Evolutionary conservation across 179 eudicot species (phyloP), one percentile per base, ranked within the genome.

Genomic region (Patellifolia procumbens): DNA sequence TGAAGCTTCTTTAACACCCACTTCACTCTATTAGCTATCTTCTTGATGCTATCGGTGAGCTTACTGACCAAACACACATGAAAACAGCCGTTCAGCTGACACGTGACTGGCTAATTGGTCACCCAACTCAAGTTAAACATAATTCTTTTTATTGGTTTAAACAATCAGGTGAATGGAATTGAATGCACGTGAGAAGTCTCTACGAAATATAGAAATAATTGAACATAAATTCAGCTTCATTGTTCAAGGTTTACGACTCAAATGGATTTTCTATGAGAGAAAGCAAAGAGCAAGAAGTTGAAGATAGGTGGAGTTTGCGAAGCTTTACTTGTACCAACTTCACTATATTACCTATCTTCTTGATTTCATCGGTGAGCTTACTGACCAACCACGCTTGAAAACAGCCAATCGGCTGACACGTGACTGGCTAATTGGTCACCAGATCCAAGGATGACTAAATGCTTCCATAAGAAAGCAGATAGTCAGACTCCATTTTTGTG

Each of bases 361-460:
- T 39, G 48, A 37, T 72, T 37, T 16, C 81, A 26, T 76, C 2
- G 75, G 74, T 74, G 72, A 69, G 77, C 73, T 70, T 80, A 82
- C 80, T 83, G 85, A 82, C 86, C 80, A 82, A 49, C 76, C 85
- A 80, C 85, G 77, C 79, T 70, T 42, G 60, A 70, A 7, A 76
- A 60, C 74, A 80, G 79, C 75, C 56, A 76, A 43, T 13, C 1
- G 58, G 75, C 69, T 79, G 78, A 76, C 35, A 62, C 68, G 76
- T 82, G 87, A 82, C 74, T 43, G 83, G 87, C 85, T 85, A 85
- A 85, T 85, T 80, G 22, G 80, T 70, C 81, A 80, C 79, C 81
- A 59, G 19, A 70, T 4, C 37, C 13, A 35, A 43, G 39, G 22
- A 72, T 32, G 11, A 60, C 29, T 11, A 22, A 8, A 28, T 2